Evolutionary conservation across 2,329 filamentous ascomycete genomes (phyloP), one percentile per base, ranked within the genome.

Genomic region (Incumbomyces lentus): DNA sequence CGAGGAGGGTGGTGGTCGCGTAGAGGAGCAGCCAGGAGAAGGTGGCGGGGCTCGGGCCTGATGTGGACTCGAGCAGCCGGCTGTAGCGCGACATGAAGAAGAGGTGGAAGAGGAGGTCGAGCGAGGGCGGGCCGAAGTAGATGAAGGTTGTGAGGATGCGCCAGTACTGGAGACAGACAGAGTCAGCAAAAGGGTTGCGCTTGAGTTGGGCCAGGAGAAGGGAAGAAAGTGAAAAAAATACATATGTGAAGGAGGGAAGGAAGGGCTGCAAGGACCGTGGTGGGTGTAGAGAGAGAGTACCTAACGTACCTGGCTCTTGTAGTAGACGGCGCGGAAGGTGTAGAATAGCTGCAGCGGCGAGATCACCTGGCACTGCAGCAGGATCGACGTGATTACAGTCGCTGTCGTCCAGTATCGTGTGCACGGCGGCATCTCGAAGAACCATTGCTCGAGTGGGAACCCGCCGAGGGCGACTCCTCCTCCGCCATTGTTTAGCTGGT

Each of bases 31-130:
- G 74, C 89, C 90, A 98, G 5, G 88, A 88, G 70, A 95, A 98
- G 61, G 93, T 84, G 2, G 92, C 92, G 1, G 90, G 85, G 3
- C 86, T 93, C 36, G 86, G 80, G 34, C 88, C 86, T n/a, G 88
- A 88, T 0, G 86, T 88, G 66, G 96, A 90, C 68, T 98, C 92
- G 39, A 98, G 79, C 36, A 96, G 83, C 42, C 92, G 84, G 6
- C 90, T 89, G 66, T 98, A 98, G 48, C 92, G 84, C 64, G 95
- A 89, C 48, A 95, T 82, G 69, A 98, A 98, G 76, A 95, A 98
- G 64, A 96, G 85, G 65, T 96, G 90, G 72, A 95, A 96, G 57
- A 96, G 75, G 34, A 98, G 81, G 64, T 96, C 92, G 61, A 98
- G 79, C 26, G 84, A 92, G 54, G 96, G 80, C 2, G 90, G 89